phyloP scores from a whole-genome alignment of 176 grass and related monocot genomes.

The Typha latifolia region DNA sequence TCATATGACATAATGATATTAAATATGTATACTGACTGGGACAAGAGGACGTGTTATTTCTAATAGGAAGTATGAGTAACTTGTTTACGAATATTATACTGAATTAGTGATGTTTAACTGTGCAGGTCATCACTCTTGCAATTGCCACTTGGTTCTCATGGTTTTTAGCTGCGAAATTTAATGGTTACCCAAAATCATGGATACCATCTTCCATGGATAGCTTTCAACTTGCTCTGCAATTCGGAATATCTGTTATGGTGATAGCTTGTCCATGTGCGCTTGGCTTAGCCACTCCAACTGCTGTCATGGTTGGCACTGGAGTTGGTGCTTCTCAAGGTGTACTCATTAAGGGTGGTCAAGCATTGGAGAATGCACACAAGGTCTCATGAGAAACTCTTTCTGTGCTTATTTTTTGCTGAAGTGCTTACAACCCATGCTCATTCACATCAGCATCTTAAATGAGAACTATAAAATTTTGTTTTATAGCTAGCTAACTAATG shows the following conservation, averaged over 20 bases:
- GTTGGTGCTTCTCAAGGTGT: constrained; percentile 90
- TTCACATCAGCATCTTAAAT: no score
- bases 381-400: constrained; percentile 18
- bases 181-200: constrained; percentile 63
- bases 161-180: constrained; percentile 71
- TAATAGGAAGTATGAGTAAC: no score
- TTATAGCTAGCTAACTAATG: no score
- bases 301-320: constrained; percentile 96
- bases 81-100: no score
- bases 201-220: constrained; percentile 92
- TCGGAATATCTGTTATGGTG: constrained; percentile 96
- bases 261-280: constrained; percentile 92
- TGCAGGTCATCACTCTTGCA: constrained; percentile 66
- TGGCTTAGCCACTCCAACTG: constrained; percentile 88
- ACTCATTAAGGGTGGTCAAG: constrained; percentile 90
- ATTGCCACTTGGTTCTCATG: constrained; percentile 74
- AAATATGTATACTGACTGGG: no score
- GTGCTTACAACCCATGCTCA: no score
- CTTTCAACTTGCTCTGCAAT: constrained; percentile 91
- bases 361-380: constrained; percentile 89
- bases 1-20: no score
- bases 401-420: no score
- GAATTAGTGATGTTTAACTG: neutral
- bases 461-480: no score
- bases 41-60: no score